These are phyloP conservation scores for Letharia columbiana DNA, from an alignment of 495 filamentous ascomycete species.

Conservation along the genomic window DNA sequence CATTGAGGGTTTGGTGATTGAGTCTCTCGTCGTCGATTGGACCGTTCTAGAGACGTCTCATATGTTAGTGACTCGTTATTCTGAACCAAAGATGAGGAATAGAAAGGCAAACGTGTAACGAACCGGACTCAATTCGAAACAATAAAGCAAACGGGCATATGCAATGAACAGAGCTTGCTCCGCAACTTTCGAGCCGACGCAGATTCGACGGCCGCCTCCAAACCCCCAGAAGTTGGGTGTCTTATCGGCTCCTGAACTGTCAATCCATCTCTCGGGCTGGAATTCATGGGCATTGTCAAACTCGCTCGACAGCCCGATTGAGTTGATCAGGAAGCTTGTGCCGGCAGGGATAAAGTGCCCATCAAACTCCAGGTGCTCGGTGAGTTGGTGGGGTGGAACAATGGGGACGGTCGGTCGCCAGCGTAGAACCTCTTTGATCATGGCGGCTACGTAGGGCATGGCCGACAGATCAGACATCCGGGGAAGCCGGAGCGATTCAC, in stretches of 20 bases:
- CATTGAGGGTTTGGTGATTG: background rate
- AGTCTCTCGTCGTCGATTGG: background rate
- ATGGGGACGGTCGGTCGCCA: conserved; percentile 34
- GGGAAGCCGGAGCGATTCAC: conserved; percentile 31
- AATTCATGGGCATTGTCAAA: conserved; percentile 31
- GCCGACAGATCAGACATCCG: conserved; percentile 25
- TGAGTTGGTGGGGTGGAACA: conserved; percentile 29
- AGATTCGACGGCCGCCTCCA: conserved; percentile 39
- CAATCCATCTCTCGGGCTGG: conserved; percentile 38
- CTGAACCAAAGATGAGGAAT: background rate
- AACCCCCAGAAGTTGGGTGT: conserved; percentile 35
- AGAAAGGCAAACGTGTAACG: conserved; percentile 7
- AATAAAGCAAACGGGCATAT: conserved; percentile 37
- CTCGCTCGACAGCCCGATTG: conserved; percentile 29
- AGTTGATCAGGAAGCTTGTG: conserved; percentile 34
- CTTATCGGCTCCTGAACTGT: conserved; percentile 30
- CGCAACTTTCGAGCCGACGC: conserved; percentile 40
- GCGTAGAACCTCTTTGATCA: conserved; percentile 32
- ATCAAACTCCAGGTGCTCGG: conserved; percentile 43
- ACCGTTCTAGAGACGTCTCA: background rate
- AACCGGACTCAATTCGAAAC: conserved; percentile 34
- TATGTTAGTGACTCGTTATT: background rate
- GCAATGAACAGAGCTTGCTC: conserved; percentile 37
- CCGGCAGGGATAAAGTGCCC: conserved; percentile 43
- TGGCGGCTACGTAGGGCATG: conserved; percentile 30